Conservation (phyloP, 2,329 filamentous ascomycete species). For the Paraphaeosphaeria sporulosa region DNA sequence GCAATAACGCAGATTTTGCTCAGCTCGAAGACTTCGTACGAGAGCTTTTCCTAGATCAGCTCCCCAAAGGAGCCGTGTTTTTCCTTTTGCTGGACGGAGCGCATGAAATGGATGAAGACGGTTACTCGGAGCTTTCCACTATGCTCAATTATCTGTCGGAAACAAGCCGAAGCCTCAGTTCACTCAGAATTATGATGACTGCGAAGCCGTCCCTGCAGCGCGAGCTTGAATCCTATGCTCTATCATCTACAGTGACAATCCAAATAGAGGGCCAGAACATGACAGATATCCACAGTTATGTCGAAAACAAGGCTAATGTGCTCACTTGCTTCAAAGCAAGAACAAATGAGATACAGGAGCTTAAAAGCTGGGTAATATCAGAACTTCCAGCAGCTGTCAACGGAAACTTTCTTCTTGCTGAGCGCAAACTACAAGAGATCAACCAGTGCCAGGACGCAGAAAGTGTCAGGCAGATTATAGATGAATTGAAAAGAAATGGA, state of each 20-base stretch:
- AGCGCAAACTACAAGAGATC: not conserved
- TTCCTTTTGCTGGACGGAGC: not conserved
- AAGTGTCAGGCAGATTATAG: not conserved
- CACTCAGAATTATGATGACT: too few species aligned
- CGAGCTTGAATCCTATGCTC: too few species aligned
- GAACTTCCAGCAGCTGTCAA: not conserved
- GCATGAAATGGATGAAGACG: conserved; percentile 1
- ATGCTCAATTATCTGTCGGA: not conserved
- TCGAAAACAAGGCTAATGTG: too few species aligned
- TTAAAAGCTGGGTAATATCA: not conserved
- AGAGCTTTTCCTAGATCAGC: not conserved
- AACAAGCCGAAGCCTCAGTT: not conserved
- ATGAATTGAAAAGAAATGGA: not conserved
- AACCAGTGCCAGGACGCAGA: not conserved
- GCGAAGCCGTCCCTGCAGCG: too few species aligned
- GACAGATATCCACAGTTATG: too few species aligned
- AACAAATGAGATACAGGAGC: not conserved
- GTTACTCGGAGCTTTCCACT: not conserved
- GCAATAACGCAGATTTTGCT: not conserved
- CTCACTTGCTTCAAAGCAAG: not conserved
- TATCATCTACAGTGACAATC: too few species aligned
- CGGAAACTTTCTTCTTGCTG: conserved; percentile 2
- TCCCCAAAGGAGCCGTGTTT: not conserved
- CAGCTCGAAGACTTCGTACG: not conserved
- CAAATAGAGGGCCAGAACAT: too few species aligned